Conservation (phyloP, 257 asterid species). For the Solanum peruvianum region DNA sequence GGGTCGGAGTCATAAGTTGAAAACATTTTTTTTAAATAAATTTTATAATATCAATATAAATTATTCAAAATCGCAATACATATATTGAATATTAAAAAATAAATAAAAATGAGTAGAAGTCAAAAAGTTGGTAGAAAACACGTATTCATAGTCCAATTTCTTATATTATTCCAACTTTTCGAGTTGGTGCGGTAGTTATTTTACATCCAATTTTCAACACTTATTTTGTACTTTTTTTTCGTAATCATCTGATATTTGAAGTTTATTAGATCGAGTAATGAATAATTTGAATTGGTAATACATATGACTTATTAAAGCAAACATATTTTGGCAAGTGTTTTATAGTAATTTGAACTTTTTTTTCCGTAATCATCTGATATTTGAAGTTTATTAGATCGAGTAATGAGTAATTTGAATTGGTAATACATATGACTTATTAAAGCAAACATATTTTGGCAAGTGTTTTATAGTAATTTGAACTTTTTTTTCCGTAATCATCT, state of each 20-base stretch:
- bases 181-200: not conserved
- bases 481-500: not conserved
- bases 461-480: not conserved
- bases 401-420: not conserved
- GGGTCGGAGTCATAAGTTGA: fast-evolving
- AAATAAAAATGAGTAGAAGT: not conserved
- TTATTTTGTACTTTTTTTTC: not conserved
- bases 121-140: not conserved
- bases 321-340: too few relatives aligned
- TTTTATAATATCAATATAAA: too few relatives aligned
- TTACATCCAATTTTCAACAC: not conserved
- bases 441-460: not conserved
- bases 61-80: not conserved
- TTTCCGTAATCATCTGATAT: not conserved
- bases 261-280: not conserved
- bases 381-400: not conserved
- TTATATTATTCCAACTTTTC: not conserved
- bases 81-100: too few relatives aligned
- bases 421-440: not conserved
- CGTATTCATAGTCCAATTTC: not conserved
- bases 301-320: not conserved
- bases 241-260: not conserved
- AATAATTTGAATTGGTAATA: not conserved
- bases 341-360: not conserved
- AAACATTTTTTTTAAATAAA: too few relatives aligned